Conservation (phyloP, 2,329 filamentous ascomycete species). For the Cladorrhinum sp. region DNA sequence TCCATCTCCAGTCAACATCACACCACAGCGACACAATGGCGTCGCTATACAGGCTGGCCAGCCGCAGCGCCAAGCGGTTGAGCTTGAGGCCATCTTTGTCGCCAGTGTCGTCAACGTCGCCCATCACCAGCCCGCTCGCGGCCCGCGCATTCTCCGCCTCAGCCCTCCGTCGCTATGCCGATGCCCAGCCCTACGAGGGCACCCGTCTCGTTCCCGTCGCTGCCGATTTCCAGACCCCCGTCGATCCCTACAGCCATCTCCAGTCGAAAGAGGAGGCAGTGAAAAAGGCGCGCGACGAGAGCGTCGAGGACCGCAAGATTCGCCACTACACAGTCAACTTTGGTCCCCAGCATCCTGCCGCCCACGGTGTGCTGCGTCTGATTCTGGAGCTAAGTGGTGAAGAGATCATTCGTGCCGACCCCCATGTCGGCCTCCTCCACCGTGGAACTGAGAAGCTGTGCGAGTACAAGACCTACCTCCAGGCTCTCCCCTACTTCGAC, state of each 20-base stretch:
- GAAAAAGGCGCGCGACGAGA: constrained; percentile 48
- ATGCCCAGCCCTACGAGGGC: constrained; percentile 49
- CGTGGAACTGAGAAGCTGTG: constrained; percentile 99
- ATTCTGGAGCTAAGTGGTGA: constrained; percentile 98
- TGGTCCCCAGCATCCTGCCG: constrained; percentile 95
- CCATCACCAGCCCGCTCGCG: constrained; percentile 22
- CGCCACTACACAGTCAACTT: constrained; percentile 99
- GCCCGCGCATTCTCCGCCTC: constrained; percentile 65
- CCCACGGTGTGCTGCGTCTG: constrained; percentile 94
- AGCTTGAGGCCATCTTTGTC: constrained; percentile 35
- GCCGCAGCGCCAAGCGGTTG: constrained; percentile 67
- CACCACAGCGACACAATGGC: constrained; percentile 54
- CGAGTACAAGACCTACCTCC: constrained; percentile 99
- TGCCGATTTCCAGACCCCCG: constrained; percentile 55
- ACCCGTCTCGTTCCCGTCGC: constrained; percentile 66
- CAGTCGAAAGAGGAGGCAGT: constrained; percentile 31
- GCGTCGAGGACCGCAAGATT: constrained; percentile 71
- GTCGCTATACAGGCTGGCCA: constrained; percentile 69
- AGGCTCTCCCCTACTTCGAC: constrained; percentile 98
- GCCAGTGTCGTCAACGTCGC: constrained; percentile 14
- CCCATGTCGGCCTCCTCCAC: constrained; percentile 93
- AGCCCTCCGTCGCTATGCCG: constrained; percentile 59
- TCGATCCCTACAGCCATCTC: constrained; percentile 45
- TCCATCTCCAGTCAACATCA: constrained; percentile 8
- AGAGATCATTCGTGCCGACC: constrained; percentile 94